Evolutionary conservation across 176 grass and related monocot genomes (phyloP).

Genomic region (Dactylis glomerata): DNA sequence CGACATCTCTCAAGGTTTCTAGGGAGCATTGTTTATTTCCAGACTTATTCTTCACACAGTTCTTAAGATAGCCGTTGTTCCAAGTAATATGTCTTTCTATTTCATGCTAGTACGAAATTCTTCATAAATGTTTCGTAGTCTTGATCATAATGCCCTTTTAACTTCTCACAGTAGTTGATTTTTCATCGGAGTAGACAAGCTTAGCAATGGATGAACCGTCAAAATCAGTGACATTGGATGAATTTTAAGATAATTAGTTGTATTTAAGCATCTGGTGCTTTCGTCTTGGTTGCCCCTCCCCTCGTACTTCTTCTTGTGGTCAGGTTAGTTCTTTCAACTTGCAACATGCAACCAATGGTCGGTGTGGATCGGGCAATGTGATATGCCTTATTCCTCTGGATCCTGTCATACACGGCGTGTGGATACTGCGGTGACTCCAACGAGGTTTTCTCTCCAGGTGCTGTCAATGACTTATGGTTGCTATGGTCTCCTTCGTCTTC

Average conservation of each 20-base stretch:
- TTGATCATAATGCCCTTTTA: neutral
- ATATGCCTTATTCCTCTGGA: neutral
- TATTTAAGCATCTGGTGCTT: neutral
- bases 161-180: neutral
- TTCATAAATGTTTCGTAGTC: conserved; percentile 24
- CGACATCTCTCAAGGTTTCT: neutral
- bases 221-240: neutral
- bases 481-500: neutral
- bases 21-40: conserved; percentile 4
- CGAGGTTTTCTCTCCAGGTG: neutral
- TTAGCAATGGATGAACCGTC: neutral
- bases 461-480: neutral
- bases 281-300: too few relatives aligned
- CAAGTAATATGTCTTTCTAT: conserved; percentile 25
- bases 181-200: neutral
- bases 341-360: neutral
- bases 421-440: neutral
- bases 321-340: neutral
- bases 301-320: neutral
- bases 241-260: neutral
- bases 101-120: neutral
- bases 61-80: conserved; percentile 11
- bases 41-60: conserved; percentile 19
- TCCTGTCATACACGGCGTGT: neutral
- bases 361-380: neutral